Percentiles rank a stretch among this genome's conserved stretches.
These are phyloP conservation scores for Tilletia caries DNA, from an alignment of 1,284 basidiomycete genomes.

Conservation along the genomic window DNA sequence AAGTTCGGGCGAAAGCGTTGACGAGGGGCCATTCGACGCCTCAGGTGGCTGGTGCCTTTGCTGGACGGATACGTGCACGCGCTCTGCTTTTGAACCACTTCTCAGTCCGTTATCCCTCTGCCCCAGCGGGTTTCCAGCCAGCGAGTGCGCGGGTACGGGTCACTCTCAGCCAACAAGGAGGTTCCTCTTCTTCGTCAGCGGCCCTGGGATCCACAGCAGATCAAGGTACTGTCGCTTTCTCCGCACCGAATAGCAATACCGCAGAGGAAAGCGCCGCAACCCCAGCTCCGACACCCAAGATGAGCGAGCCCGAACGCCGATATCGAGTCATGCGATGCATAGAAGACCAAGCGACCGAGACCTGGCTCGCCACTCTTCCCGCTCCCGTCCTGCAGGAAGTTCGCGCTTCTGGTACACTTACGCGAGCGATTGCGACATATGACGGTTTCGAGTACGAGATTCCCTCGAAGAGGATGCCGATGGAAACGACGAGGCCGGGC, in stretches of 20 bases:
- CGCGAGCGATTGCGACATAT: slow-evolving; percentile 18
- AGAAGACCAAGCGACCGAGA: slow-evolving; percentile 36
- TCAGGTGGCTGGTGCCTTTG: slow-evolving; percentile 44
- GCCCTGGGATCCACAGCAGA: no score
- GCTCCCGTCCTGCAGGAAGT: not conserved
- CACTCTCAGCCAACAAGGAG: not conserved
- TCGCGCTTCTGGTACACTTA: not conserved
- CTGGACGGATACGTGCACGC: slow-evolving; percentile 34
- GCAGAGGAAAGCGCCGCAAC: no score
- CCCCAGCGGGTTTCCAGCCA: slow-evolving; percentile 23
- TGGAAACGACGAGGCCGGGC: not conserved
- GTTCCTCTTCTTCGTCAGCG: not conserved
- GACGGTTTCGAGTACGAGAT: slow-evolving; percentile 22
- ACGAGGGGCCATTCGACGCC: slow-evolving; percentile 47
- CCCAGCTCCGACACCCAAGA: not conserved
- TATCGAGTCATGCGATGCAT: slow-evolving; percentile 34
- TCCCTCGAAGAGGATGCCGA: slow-evolving; percentile 1
- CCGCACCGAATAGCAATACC: no score
- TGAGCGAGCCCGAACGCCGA: slow-evolving; percentile 27
- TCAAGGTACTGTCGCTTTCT: no score
- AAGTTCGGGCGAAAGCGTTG: slow-evolving; percentile 30
- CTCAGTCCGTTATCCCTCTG: slow-evolving; percentile 37
- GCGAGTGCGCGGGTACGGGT: slow-evolving; percentile 16
- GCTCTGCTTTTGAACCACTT: slow-evolving; percentile 48
- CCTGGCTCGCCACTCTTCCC: slow-evolving; percentile 25